These are phyloP conservation scores for Didymella keratinophila DNA, from an alignment of 2,329 filamentous ascomycete species.

Conservation along the genomic window DNA sequence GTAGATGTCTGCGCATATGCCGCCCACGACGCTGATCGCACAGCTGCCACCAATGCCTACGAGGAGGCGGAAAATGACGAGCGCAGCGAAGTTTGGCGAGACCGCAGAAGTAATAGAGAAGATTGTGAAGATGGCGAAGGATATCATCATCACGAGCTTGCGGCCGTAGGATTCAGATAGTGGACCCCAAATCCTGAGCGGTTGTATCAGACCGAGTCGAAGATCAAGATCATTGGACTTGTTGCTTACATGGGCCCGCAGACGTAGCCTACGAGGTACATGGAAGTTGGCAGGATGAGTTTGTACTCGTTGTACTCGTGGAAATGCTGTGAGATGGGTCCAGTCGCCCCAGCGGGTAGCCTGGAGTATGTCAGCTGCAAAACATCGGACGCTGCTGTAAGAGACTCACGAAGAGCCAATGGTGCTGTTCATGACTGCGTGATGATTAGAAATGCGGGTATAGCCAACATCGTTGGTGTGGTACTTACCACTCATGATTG, in stretches of 20 bases:
- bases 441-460: not conserved
- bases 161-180: constrained; percentile 57
- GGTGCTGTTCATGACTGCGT: constrained; percentile 66
- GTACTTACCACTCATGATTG: constrained; percentile 62
- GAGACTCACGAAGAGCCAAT: constrained; percentile 63
- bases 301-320: constrained; percentile 56
- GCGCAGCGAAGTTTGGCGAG: constrained; percentile 53
- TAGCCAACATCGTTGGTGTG: too few relatives aligned
- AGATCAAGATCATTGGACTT: not conserved
- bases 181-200: constrained; percentile 50
- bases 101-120: constrained; percentile 57
- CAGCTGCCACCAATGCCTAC: constrained; percentile 55
- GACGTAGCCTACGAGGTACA: constrained; percentile 60
- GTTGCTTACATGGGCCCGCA: constrained; percentile 49
- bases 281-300: constrained; percentile 59
- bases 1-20: constrained; percentile 72
- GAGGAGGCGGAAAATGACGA: constrained; percentile 56
- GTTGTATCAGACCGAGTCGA: not conserved
- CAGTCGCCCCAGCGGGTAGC: constrained; percentile 69
- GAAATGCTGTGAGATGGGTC: constrained; percentile 66
- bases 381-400: not conserved
- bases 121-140: constrained; percentile 58
- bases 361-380: constrained; percentile 18
- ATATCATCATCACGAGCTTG: constrained; percentile 58
- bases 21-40: constrained; percentile 66